Base-by-base conservation (phyloP, 2,329 filamentous ascomycete genomes). In the Nigrospora sphaerica region DNA sequence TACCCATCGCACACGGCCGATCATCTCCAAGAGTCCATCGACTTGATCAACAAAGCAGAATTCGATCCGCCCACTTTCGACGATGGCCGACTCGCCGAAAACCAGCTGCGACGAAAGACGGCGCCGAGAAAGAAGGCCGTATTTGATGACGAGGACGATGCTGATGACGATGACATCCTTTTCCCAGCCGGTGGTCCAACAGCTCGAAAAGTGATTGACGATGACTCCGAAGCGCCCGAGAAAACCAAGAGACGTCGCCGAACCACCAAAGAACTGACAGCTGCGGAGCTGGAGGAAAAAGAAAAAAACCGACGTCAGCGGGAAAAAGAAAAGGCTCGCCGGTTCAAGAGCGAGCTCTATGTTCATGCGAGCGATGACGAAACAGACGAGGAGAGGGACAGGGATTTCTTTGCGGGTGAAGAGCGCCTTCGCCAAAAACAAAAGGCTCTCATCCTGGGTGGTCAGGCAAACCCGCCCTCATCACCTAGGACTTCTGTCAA, bases 281-380 rank as follows among this genome's bases (percentile, higher is more conserved):
- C 86, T 5, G 73, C 83, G 23, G 81, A 83, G 38, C 76, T 87
- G 6, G 78, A 83, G 32, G 81, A 80, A 53, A 78, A 77, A 46
- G 81, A 81, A 12, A 74, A 75, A 12, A 77, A 74, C 46, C 75
- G 84, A 34, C 75, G 80, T 45, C 73, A 83, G 44, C 85, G 80
- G 54, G 83, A 95, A 54, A 70, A 79, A n/a, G 88, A 91, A 58
- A 90, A 90, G 65, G 76, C 81, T 42, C 73, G 74, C 32, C 86
- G 85, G 61, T 86, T 93, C 68, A 97, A 96, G 72, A 95, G 87
- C 57, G 83, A 84, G 19, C 67, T 92, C 35, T 92, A 83, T 57
- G 86, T 98, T 43, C 80, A 85, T 48, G 83, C 85, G 34, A 89
- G 86, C 54, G 93, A 97, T 61, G 93, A 97, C 45, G 90, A 95